phyloP scores from a whole-genome alignment of 805 yeast species.

The Yamadazyma ubonensis region DNA sequence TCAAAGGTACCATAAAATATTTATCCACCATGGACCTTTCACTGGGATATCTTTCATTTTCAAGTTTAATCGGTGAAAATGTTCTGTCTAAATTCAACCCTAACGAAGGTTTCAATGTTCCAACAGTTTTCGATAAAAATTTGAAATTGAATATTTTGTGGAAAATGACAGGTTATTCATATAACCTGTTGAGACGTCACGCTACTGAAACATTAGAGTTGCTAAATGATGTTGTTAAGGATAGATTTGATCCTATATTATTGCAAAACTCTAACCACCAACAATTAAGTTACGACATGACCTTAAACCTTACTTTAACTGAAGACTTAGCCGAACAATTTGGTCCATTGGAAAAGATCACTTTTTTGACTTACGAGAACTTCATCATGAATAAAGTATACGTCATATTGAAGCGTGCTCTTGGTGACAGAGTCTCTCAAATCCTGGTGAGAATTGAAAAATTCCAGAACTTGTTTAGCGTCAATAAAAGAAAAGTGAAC shows the following conservation, averaged over 20 bases:
- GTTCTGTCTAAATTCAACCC: conserved; percentile 43
- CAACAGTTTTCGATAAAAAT: conserved; percentile 73
- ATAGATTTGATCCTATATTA: conserved; percentile 78
- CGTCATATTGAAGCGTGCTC: conserved; percentile 54
- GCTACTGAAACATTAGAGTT: conserved; percentile 68
- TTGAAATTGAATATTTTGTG: conserved; percentile 78
- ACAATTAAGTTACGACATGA: conserved; percentile 64
- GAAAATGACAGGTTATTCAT: conserved; percentile 73
- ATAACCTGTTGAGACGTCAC: conserved; percentile 56
- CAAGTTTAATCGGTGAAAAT: conserved; percentile 51
- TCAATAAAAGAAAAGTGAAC: conserved; percentile 55
- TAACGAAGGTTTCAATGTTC: conserved; percentile 63
- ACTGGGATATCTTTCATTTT: conserved; percentile 66
- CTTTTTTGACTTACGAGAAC: conserved; percentile 67
- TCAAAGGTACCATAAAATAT: conserved; percentile 82
- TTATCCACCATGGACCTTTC: conserved; percentile 77
- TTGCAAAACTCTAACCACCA: conserved; percentile 56
- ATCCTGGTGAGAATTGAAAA: conserved; percentile 33
- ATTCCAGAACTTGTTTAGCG: conserved; percentile 30
- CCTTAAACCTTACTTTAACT: conserved; percentile 52
- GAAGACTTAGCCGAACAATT: conserved; percentile 46
- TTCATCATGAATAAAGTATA: conserved; percentile 62
- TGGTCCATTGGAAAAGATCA: conserved; percentile 69
- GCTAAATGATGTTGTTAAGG: conserved; percentile 76
- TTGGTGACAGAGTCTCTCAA: conserved; percentile 49